Evolutionary conservation across 202 grass and related monocot genomes (phyloP), one percentile per base, ranked within the genome.

Genomic region (Setaria italica): DNA sequence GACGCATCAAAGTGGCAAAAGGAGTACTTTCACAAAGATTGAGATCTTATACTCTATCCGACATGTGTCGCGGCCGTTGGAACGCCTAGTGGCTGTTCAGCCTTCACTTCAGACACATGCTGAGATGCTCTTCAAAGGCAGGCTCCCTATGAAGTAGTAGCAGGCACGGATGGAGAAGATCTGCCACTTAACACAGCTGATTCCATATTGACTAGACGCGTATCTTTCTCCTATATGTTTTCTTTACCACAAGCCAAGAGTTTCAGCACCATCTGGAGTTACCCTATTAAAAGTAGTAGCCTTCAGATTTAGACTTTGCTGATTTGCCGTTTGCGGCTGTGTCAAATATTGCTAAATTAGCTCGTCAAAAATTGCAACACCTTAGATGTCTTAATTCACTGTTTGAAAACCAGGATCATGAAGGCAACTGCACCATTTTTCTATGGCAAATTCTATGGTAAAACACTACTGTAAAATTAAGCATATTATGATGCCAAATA

Each of bases 101-200:
- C 19, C 25, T 50, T 79, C 76, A 79, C 14, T 78, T 63, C 43
- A 47, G 77, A 3, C 60, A 55, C 72, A 78, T 17, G 75, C 37
- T 62, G 58, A 33, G 45, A 16, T 50, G 13, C 11, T 32, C 70
- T 33, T 16, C 70, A 39, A 39, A 39, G 64, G 15, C 3, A 67
- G 34, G 5, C 4, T 34, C 30, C 29, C 41, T 43, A 58, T 1
- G 12, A 32, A 7, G 17, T 21, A 20, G 50, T 21, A 37, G 50
- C 1, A 4, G 37, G 37, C 11, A 46, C 30, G 39, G 19, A 0
- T 29, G 41, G 25, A 62, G 51, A 66, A 66, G n/a, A 47, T 62
- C 57, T 62, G 37, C 75, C 21, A 32, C 7, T 11, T 9, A 34
- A 54, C 29, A 54, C 13, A 53, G 1, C 9, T 51, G 70, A 53